These are phyloP conservation scores for Euryodendron excelsum DNA, from an alignment of 148 eudicot species.

Conservation along the genomic window DNA sequence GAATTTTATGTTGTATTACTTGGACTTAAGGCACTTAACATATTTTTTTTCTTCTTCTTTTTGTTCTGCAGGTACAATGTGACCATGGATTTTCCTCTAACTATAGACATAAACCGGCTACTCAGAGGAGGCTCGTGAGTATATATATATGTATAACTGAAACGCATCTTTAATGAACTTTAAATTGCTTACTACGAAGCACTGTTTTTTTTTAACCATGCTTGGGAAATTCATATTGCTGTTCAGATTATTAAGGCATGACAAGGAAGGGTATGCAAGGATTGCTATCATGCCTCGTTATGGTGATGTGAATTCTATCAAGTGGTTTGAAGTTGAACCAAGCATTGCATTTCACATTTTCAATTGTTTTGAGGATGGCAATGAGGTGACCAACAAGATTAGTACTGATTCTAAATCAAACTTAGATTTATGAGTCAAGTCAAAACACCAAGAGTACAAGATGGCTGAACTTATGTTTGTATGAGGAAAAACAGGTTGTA, in stretches of 20 bases:
- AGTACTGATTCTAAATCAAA: too few species aligned
- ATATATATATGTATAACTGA: not conserved
- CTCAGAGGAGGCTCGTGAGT: slow-evolving; percentile 44
- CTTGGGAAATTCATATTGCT: not conserved
- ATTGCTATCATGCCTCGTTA: slow-evolving; percentile 49
- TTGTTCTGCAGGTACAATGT: slow-evolving; percentile 23
- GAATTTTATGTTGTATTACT: too few species aligned
- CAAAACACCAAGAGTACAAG: too few species aligned
- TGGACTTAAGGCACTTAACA: too few species aligned
- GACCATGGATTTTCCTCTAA: slow-evolving; percentile 36
- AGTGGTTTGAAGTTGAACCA: slow-evolving; percentile 39
- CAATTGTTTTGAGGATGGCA: slow-evolving; percentile 35
- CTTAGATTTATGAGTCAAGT: too few species aligned
- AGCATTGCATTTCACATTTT: slow-evolving; percentile 33
- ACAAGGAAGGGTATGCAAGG: slow-evolving; percentile 37
- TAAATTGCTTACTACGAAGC: too few species aligned
- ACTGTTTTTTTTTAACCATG: not conserved
- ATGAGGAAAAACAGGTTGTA: too few species aligned
- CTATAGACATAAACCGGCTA: slow-evolving; percentile 36
- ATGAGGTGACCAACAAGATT: too few species aligned
- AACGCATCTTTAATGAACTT: not conserved
- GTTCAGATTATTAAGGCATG: slow-evolving; percentile 32
- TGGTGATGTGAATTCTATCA: slow-evolving; percentile 37
- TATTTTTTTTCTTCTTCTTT: not conserved
- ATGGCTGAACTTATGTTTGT: too few species aligned